Conservation (phyloP, 768 basidiomycete genomes). For the Pleurotus ostreatus region DNA sequence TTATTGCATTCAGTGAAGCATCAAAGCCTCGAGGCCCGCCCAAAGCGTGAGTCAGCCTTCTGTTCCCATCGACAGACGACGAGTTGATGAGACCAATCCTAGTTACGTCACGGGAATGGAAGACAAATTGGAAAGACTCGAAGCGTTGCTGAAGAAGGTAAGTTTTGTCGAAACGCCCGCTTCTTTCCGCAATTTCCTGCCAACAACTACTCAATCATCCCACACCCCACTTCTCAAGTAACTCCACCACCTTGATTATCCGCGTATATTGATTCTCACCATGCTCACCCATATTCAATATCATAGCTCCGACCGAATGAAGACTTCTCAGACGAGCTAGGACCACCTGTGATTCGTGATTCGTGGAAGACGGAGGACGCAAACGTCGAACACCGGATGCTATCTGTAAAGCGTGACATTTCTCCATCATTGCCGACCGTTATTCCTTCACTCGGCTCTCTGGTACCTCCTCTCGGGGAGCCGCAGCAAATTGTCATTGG, state of each 20-base stretch:
- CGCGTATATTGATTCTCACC: not conserved
- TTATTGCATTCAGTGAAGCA: slow-evolving; percentile 38
- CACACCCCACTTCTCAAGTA: slow-evolving; percentile 1
- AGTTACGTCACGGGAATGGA: slow-evolving; percentile 60
- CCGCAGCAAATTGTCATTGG: not conserved
- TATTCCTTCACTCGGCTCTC: not conserved
- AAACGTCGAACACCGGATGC: not conserved
- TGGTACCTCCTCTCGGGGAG: not conserved
- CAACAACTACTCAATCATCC: not conserved
- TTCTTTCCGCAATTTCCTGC: not conserved
- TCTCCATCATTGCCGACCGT: not conserved
- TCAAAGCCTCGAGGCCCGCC: slow-evolving; percentile 66
- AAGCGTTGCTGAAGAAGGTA: slow-evolving; percentile 50
- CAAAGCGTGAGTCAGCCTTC: slow-evolving; percentile 48
- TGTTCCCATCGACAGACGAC: not conserved
- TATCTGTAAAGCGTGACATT: not conserved
- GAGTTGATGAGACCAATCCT: slow-evolving; percentile 3
- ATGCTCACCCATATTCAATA: slow-evolving; percentile 2
- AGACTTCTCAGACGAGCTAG: slow-evolving; percentile 61
- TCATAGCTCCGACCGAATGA: slow-evolving; percentile 55
- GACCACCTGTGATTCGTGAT: slow-evolving; percentile 56
- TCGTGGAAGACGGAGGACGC: slow-evolving; percentile 49
- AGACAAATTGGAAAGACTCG: slow-evolving; percentile 53
- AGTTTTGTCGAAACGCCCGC: slow-evolving; percentile 13
- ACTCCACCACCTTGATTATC: not conserved